Evolutionary conservation across 768 basidiomycete species (phyloP), one percentile per base, ranked within the genome.

Genomic region (Trametes cinnabarina): DNA sequence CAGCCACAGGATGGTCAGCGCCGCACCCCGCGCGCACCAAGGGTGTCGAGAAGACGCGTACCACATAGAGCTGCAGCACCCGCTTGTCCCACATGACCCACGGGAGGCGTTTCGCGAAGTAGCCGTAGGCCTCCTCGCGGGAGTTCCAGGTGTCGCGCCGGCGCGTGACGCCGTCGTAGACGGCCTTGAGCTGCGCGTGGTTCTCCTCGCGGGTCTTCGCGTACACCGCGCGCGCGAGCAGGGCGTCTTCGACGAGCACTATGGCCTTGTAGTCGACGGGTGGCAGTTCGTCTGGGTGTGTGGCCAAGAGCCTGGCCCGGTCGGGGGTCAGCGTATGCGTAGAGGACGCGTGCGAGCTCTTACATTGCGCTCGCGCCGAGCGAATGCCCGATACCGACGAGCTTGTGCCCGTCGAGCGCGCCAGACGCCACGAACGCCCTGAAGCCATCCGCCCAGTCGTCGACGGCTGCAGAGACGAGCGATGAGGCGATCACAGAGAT

Each of bases 361-460:
- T 26, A 62, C 61, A 58, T 15, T 4, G 57, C 53, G 1, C 52
- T 37, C 11, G 52, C 48, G 4, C 61, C 61, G 4, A 55, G 47
- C 12, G 61, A 62, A 47, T 62, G 61, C 9, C 61, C 61, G 14
- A 62, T n/a, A 2, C 52, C 57, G 17, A 62, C 49, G 4, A 62
- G 43, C 14, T 35, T 53, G 26, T 58, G 61, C 2, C 61, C 61
- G 9, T 23, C 32, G 7, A 62, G 47, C 2, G 40, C 35, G 8
- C 41, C 48, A 0, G 57, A 23, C 0, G 57, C 47, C 26, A 47
- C 20, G n/a, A 62, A 51, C 14, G 34, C 34, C 30, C 52, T 54
- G 7, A 62, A 14, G 3, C 57, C 57, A 11, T 56, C 56, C 1
- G 52, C 57, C 15, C 43, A 58, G 23, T 62, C 61, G 8, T 52